phyloP scores from a whole-genome alignment of 495 filamentous ascomycete genomes.

The Penicillium nucicola region DNA sequence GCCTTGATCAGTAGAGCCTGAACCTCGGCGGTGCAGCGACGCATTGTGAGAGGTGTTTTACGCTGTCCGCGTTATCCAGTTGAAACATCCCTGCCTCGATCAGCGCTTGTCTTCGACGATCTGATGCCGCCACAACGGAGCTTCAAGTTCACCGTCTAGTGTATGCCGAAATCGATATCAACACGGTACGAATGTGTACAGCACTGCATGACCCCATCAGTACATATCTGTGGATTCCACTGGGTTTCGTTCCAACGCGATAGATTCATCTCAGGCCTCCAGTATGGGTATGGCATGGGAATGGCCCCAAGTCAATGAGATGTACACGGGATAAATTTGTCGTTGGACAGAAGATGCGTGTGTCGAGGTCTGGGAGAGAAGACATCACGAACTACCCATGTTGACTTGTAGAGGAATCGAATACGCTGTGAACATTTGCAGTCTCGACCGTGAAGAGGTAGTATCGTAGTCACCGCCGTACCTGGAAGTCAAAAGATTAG shows the following conservation, averaged over 20 bases:
- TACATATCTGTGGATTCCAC: too few species aligned
- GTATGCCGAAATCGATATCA: not conserved
- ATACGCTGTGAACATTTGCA: too few species aligned
- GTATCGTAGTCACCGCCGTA: too few species aligned
- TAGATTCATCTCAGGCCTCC: not conserved
- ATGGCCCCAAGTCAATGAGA: not conserved
- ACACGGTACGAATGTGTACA: not conserved
- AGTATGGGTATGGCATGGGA: not conserved
- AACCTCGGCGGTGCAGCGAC: not conserved
- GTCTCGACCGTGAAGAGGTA: too few species aligned
- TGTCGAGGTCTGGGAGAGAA: too few species aligned
- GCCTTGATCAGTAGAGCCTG: not conserved
- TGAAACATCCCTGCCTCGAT: slow-evolving; percentile 2
- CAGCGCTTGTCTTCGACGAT: not conserved
- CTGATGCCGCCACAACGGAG: not conserved
- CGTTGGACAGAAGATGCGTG: too few species aligned
- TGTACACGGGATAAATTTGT: too few species aligned
- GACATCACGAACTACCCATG: too few species aligned
- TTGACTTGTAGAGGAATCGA: not conserved
- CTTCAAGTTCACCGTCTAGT: not conserved
- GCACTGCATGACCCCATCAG: too few species aligned
- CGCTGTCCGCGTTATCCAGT: not conserved
- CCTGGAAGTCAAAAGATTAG: too few species aligned
- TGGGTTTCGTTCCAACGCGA: not conserved
- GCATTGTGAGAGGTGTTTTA: not conserved